Percentiles rank a stretch among this genome's conserved stretches.
phyloP scores from a whole-genome alignment of 352 stramenopile species.

The Phytophthora sojae region DNA sequence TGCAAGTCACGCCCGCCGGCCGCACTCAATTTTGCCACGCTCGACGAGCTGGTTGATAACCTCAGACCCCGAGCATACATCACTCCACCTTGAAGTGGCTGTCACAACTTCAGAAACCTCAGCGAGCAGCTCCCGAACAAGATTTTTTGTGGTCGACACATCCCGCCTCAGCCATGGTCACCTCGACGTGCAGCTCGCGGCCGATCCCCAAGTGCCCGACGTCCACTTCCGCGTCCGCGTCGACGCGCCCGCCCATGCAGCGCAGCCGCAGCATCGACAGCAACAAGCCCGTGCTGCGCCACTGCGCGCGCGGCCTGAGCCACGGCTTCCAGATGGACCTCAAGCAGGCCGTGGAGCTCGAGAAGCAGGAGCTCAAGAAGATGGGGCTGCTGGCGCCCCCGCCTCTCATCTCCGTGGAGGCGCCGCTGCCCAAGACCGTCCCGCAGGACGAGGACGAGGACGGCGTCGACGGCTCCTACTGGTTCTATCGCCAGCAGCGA shows the following conservation, averaged over 20 bases:
- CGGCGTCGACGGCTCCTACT: constrained; percentile 14
- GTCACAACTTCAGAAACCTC: not conserved
- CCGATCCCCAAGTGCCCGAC: constrained; percentile 10
- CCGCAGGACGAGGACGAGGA: constrained; percentile 18
- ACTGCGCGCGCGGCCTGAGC: constrained; percentile 17
- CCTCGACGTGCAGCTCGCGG: constrained; percentile 3
- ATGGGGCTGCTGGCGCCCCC: constrained; percentile 17
- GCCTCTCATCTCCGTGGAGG: not conserved
- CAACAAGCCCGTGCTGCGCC: not conserved
- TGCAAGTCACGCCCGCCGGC: not conserved
- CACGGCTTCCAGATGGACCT: constrained; percentile 44
- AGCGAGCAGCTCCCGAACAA: constrained; percentile 8
- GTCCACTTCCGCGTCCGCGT: not conserved
- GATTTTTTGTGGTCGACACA: not conserved
- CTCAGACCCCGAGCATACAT: not conserved
- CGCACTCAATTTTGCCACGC: not conserved
- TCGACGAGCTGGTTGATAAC: not conserved
- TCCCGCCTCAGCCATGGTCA: constrained; percentile 15
- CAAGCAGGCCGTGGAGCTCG: constrained; percentile 37
- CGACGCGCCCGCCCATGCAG: constrained; percentile 20
- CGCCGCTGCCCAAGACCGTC: constrained; percentile 11
- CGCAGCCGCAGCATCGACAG: constrained; percentile 28
- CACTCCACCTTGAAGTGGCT: constrained; percentile 21
- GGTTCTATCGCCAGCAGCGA: constrained; percentile 31
- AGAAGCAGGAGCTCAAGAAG: constrained; percentile 43